These are phyloP conservation scores for Naematelia aurantialba DNA, from an alignment of 768 basidiomycete genomes.

Conservation along the genomic window DNA sequence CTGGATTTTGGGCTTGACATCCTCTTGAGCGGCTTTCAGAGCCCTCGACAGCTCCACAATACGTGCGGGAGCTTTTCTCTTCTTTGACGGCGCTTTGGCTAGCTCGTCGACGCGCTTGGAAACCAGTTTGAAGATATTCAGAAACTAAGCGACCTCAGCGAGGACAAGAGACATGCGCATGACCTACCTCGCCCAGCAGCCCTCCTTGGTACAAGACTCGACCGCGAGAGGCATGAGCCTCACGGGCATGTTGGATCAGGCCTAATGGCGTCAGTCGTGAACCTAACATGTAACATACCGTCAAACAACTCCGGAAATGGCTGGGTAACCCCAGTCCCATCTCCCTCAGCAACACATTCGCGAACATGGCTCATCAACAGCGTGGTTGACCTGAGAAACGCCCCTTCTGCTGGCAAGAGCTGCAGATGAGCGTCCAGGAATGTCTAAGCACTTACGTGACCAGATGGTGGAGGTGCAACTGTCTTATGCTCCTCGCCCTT, in stretches of 20 bases:
- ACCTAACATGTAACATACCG: background rate
- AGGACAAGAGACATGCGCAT: background rate
- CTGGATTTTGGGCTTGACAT: background rate
- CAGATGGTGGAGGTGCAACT: background rate
- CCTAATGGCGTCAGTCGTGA: background rate
- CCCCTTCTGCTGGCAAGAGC: background rate
- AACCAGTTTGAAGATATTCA: background rate
- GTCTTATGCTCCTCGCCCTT: background rate
- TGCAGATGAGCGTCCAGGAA: background rate
- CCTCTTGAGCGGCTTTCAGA: background rate
- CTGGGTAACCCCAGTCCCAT: background rate
- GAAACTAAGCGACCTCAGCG: background rate
- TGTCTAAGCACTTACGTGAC: background rate
- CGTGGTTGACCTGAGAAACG: background rate
- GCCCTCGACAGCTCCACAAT: background rate
- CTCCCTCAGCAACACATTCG: background rate
- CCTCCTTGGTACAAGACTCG: background rate
- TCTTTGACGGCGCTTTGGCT: background rate
- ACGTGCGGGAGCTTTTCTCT: background rate
- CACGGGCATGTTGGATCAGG: background rate
- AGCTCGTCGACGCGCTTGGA: background rate
- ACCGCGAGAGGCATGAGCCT: background rate
- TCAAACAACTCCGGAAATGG: background rate
- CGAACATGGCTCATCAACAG: background rate
- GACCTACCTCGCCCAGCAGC: background rate